Base-by-base conservation (phyloP, 2,329 filamentous ascomycete genomes). In the Fusarium nelsonii region DNA sequence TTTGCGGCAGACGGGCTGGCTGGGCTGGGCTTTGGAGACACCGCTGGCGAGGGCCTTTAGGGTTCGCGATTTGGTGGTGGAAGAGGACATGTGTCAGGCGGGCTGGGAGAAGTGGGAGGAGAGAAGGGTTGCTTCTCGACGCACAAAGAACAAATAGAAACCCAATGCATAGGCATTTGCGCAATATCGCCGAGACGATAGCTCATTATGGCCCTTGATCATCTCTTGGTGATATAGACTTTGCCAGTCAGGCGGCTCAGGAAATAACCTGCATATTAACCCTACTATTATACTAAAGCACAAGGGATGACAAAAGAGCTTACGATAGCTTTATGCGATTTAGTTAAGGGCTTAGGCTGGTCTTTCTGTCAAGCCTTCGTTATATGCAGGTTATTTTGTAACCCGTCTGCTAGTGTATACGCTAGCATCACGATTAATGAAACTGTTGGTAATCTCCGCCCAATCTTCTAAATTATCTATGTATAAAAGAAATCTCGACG, bases 81-180 rank as follows among this genome's bases (percentile, higher is more conserved):
- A 91, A 77, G 95, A 98, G 80, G 95, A 98, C 79, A 81, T 97
- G 72, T 91, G 91, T 34, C 93, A 97, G 81, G 91, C 94, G 41
- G 96, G 96, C 3, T 99, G 95, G 95, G 92, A 94, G 80, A 91
- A 92, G 77, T 98, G 94, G 93, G 90, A 95, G 78, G 83, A 84
- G 49, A 81, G 75, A 71, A 83, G 82, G 71, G 74, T 73, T 39
- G 79, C 78, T 52, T 16, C 52, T 51, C 52, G 26, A 53, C 34
- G 32, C 33, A 30, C 77, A 67, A 77, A 73, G 59, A 81, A 77
- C 61, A 65, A 18, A 30, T 67, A 65, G 43, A 20, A n/a, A 40
- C 49, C 4, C 49, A 52, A 15, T 16, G 36, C 36, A 16, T 46
- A 46, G 23, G 16, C 4, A 18, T 28, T 11, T 34, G 7, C 18